Percentiles rank a stretch among this genome's conserved stretches.
Evolutionary conservation across 192 early-diverging fungal genomes (phyloP).

Genomic region (Bifiguratus adelaidae): DNA sequence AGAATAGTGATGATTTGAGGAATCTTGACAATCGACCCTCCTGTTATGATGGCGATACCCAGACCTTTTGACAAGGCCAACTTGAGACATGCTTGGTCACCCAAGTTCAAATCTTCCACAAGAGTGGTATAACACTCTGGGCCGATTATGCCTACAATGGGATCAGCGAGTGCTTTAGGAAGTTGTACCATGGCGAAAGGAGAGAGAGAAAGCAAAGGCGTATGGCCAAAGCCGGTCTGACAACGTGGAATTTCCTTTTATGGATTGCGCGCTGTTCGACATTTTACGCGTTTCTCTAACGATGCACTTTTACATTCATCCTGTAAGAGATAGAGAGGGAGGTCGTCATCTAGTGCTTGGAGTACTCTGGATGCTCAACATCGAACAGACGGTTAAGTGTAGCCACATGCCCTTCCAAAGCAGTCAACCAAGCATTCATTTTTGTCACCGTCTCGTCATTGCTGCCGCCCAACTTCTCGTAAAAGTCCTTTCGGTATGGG

Average conservation of each 20-base stretch:
- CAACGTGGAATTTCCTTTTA: too few species aligned
- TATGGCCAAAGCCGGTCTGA: not conserved
- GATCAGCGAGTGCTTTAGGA: constrained; percentile 50
- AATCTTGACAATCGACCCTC: constrained; percentile 85
- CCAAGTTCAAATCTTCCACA: constrained; percentile 59
- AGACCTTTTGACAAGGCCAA: constrained; percentile 82
- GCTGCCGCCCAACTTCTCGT: constrained; percentile 65
- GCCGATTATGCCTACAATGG: constrained; percentile 65
- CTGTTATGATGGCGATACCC: constrained; percentile 87
- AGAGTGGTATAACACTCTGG: constrained; percentile 66
- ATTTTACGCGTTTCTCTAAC: too few species aligned
- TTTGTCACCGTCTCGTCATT: constrained; percentile 40
- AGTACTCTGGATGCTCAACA: constrained; percentile 18
- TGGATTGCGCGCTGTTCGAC: too few species aligned
- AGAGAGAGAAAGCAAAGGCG: not conserved
- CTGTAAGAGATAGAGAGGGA: too few species aligned
- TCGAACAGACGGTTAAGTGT: constrained; percentile 56
- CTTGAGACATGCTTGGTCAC: constrained; percentile 64
- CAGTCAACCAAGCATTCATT: constrained; percentile 59
- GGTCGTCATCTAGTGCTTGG: too few species aligned
- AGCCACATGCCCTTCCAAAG: constrained; percentile 62
- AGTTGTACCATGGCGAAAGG: constrained; percentile 33
- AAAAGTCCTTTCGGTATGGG: constrained; percentile 84
- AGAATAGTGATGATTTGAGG: constrained; percentile 94
- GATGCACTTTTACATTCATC: too few species aligned